These are phyloP conservation scores for Oryza punctata DNA, from an alignment of 176 grass and related monocot species.

Conservation along the genomic window DNA sequence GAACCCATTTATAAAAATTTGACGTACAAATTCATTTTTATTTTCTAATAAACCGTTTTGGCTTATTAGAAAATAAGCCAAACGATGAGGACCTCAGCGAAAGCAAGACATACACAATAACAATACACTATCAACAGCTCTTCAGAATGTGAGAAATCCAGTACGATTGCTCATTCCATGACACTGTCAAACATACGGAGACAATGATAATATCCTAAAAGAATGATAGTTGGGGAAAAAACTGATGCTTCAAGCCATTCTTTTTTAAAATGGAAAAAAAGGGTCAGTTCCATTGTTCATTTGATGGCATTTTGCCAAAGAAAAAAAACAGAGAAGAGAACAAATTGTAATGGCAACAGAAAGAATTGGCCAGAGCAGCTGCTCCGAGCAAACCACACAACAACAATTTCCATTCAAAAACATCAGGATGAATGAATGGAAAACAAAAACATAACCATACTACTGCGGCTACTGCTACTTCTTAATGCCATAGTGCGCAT, in stretches of 20 bases:
- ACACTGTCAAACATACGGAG: background rate
- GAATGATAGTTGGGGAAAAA: background rate
- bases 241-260: background rate
- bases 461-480: background rate
- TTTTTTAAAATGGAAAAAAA: background rate
- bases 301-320: background rate
- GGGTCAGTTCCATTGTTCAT: background rate
- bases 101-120: background rate
- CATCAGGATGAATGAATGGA: conserved; percentile 31
- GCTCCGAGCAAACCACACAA: conserved; percentile 24
- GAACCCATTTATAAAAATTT: no score
- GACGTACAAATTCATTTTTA: no score
- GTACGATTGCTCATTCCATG: conserved; percentile 1
- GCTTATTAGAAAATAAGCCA: no score
- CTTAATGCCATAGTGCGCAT: conserved; percentile 25
- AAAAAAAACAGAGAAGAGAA: no score
- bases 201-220: background rate
- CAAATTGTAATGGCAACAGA: background rate
- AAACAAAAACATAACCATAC: conserved; percentile 28
- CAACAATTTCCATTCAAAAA: conserved; percentile 45
- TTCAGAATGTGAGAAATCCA: background rate
- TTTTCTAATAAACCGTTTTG: no score
- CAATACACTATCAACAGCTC: background rate
- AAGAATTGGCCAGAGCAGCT: conserved; percentile 19
- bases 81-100: no score